Evolutionary conservation across 1,284 basidiomycete species (phyloP).

Genomic region (Entoloma clypeatum): DNA sequence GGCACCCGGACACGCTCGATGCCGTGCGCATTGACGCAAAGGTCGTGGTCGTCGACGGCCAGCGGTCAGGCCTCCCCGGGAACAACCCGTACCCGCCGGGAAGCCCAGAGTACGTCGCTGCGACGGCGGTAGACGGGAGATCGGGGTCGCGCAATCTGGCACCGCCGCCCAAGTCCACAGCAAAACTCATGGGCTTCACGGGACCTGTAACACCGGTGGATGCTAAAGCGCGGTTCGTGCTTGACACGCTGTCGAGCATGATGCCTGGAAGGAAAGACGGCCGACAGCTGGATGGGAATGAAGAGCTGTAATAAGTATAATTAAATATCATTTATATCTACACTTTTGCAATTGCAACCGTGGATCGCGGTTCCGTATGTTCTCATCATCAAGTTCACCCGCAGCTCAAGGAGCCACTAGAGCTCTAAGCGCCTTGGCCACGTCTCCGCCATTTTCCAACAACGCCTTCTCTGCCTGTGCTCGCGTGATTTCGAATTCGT

Average conservation of each 20-base stretch:
- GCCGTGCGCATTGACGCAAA: constrained; percentile 28
- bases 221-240: too few species aligned
- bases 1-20: constrained; percentile 34
- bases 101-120: constrained; percentile 18
- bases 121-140: not conserved
- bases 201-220: too few species aligned
- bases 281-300: too few species aligned
- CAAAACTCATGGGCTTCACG: not conserved
- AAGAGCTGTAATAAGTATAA: too few species aligned
- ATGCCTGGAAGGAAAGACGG: too few species aligned
- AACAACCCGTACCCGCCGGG: constrained; percentile 21
- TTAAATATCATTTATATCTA: too few species aligned
- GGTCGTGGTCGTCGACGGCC: constrained; percentile 19
- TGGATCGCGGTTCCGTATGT: too few species aligned
- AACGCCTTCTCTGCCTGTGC: constrained; percentile 56
- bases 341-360: too few species aligned
- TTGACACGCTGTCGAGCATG: too few species aligned
- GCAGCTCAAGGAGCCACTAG: constrained; percentile 28
- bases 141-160: not conserved
- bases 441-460: constrained; percentile 43
- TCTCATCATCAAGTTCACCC: not conserved
- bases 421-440: constrained; percentile 40
- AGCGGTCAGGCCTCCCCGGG: constrained; percentile 1
- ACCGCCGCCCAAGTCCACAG: not conserved
- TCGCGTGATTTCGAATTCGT: constrained; percentile 61